phyloP scores from a whole-genome alignment of 2,329 filamentous ascomycete species.

The Monosporascus sp. region DNA sequence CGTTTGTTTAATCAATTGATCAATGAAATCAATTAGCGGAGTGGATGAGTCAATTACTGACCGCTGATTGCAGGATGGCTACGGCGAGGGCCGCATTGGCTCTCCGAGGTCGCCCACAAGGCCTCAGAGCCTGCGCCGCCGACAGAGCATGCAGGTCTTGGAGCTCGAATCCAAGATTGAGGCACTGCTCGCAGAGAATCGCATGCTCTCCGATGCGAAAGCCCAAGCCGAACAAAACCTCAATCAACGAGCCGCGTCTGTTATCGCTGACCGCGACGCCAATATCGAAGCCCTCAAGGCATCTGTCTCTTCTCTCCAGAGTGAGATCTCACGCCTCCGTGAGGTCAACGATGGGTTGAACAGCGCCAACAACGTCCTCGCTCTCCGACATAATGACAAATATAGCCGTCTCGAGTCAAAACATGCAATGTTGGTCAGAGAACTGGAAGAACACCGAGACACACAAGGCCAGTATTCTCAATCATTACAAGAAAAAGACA shows the following conservation, averaged over 20 bases:
- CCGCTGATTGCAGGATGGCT: conserved; percentile 66
- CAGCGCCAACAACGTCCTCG: conserved; percentile 71
- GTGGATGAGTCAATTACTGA: conserved; percentile 1
- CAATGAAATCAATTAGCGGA: conserved; percentile 6
- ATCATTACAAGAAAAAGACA: conserved; percentile 74
- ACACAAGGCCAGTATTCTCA: conserved; percentile 58
- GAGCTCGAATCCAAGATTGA: conserved; percentile 85
- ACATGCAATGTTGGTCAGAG: conserved; percentile 59
- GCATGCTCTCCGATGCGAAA: conserved; percentile 68
- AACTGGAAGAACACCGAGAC: conserved; percentile 63
- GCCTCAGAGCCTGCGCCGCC: conserved; percentile 91
- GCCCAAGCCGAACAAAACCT: conserved; percentile 61
- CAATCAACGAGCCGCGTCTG: conserved; percentile 60
- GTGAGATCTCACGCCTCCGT: conserved; percentile 73
- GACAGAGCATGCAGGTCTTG: conserved; percentile 94
- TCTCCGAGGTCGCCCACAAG: conserved; percentile 90
- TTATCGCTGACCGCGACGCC: conserved; percentile 74
- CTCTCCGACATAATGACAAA: conserved; percentile 68
- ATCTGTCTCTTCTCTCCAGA: conserved; percentile 73
- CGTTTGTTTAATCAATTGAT: neutral
- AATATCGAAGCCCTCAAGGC: conserved; percentile 80
- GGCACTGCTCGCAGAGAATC: conserved; percentile 80
- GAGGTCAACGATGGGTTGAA: conserved; percentile 78
- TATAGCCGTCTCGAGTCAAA: conserved; percentile 63
- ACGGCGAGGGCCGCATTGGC: conserved; percentile 78